These are phyloP conservation scores for Macrolepiota fuliginosa DNA, from an alignment of 768 basidiomycete genomes.

Conservation along the genomic window DNA sequence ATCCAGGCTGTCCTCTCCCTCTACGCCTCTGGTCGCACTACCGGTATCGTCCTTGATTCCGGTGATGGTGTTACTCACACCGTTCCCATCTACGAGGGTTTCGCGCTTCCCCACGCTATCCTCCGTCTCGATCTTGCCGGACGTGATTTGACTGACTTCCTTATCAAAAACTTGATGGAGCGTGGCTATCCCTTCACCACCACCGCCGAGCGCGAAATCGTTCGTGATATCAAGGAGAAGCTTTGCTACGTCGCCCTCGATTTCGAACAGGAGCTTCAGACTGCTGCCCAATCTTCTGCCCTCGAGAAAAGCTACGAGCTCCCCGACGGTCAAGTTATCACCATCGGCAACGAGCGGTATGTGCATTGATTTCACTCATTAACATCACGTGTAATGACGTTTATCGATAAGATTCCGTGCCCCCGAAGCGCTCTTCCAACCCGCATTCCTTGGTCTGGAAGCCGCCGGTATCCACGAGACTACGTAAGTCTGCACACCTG, in stretches of 20 bases:
- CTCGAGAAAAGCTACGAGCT: constrained; percentile 94
- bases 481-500: constrained; percentile 40
- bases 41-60: constrained; percentile 93
- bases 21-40: constrained; percentile 94
- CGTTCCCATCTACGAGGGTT: constrained; percentile 95
- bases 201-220: constrained; percentile 91
- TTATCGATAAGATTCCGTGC: constrained; percentile 70
- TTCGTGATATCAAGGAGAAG: constrained; percentile 97
- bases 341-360: constrained; percentile 89
- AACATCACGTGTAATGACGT: constrained; percentile 53
- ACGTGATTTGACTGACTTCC: constrained; percentile 83
- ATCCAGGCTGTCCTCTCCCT: constrained; percentile 91
- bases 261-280: constrained; percentile 92
- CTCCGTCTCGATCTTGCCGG: constrained; percentile 90
- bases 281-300: constrained; percentile 83
- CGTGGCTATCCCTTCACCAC: constrained; percentile 95
- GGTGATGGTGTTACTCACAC: constrained; percentile 97
- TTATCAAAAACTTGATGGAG: constrained; percentile 85
- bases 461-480: constrained; percentile 92
- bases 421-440: constrained; percentile 94
- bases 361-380: constrained; percentile 49
- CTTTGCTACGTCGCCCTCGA: constrained; percentile 94
- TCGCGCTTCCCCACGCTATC: constrained; percentile 90
- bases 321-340: constrained; percentile 92
- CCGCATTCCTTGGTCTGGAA: constrained; percentile 86